These are phyloP conservation scores for Metschnikowia lochheadii DNA, from an alignment of 805 yeast genomes.

Conservation along the genomic window DNA sequence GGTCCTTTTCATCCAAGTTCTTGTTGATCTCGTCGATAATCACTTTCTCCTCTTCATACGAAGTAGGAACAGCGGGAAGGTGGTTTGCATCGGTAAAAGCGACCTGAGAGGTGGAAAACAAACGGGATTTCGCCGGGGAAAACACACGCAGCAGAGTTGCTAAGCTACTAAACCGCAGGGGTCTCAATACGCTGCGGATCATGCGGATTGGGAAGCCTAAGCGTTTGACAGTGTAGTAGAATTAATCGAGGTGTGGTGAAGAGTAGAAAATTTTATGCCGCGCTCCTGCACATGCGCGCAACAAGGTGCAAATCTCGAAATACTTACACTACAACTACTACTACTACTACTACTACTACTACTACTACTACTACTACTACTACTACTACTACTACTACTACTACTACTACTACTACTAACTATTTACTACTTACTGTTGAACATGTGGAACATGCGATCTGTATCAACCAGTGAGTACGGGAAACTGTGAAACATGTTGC, in stretches of 20 bases:
- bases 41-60: constrained; percentile 73
- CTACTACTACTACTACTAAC: too few species aligned
- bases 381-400: too few species aligned
- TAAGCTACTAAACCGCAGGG: not conserved
- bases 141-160: not conserved
- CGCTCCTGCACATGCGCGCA: constrained; percentile 3
- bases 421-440: too few species aligned
- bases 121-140: not conserved
- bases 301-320: not conserved
- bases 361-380: too few species aligned
- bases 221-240: not conserved
- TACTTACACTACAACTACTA: too few species aligned
- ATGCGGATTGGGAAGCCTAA: not conserved
- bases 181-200: constrained; percentile 1
- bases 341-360: too few species aligned
- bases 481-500: too few species aligned
- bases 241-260: not conserved
- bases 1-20: constrained; percentile 49
- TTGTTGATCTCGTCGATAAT: constrained; percentile 55
- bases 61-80: constrained; percentile 25
- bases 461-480: too few species aligned
- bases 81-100: constrained; percentile 5
- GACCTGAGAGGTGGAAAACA: constrained; percentile 2
- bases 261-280: not conserved
- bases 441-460: too few species aligned